Evolutionary conservation across 176 grass and related monocot species (phyloP).

Genomic region (Secale cereale): DNA sequence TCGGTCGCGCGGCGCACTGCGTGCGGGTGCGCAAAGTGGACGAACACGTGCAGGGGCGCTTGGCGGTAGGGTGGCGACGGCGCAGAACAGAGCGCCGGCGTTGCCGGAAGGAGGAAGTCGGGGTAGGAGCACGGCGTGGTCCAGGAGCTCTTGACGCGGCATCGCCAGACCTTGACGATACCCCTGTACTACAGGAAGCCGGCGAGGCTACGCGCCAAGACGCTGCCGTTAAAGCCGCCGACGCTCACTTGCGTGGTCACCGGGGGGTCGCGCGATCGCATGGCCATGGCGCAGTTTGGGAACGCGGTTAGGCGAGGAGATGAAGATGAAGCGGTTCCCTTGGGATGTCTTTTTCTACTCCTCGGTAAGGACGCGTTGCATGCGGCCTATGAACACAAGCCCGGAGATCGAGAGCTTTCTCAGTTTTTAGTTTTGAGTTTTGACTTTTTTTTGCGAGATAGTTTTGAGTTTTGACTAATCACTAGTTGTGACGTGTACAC

Average conservation of each 20-base stretch:
- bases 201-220: slow-evolving; percentile 44
- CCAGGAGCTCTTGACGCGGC: slow-evolving; percentile 86
- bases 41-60: slow-evolving; percentile 77
- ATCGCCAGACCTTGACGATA: slow-evolving; percentile 71
- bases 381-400: no score
- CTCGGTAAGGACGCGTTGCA: no score
- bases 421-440: no score
- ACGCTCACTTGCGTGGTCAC: slow-evolving; percentile 60
- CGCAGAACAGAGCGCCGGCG: not conserved
- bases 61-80: slow-evolving; percentile 29
- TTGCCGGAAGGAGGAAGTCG: slow-evolving; percentile 30
- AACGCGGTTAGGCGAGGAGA: not conserved
- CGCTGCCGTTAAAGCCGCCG: slow-evolving; percentile 50
- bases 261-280: slow-evolving; percentile 33
- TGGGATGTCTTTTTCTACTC: no score
- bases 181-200: slow-evolving; percentile 52
- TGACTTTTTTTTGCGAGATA: no score
- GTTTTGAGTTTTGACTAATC: no score
- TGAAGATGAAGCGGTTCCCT: not conserved
- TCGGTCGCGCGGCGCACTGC: slow-evolving; percentile 45
- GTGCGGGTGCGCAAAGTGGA: slow-evolving; percentile 63
- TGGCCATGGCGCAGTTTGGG: slow-evolving; percentile 2
- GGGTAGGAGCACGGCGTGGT: slow-evolving; percentile 69
- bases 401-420: no score
- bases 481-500: no score